These are phyloP conservation scores for Solanum pennellii DNA, from an alignment of 257 asterid species.

Conservation along the genomic window DNA sequence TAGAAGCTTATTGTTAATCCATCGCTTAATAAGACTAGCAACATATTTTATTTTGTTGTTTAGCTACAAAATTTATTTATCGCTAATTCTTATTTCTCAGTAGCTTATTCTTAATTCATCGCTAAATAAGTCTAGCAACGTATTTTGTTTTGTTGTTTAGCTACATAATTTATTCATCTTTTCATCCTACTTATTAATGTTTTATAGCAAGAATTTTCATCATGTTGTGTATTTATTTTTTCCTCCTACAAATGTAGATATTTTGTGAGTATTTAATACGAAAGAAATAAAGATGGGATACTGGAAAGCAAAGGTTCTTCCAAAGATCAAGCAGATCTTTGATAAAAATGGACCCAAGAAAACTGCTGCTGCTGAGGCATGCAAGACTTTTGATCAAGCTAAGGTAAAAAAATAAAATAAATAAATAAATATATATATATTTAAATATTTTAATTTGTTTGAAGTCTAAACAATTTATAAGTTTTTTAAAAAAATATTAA, in stretches of 20 bases:
- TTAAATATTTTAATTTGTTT: not conserved
- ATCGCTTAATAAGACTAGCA: not conserved
- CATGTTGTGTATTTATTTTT: not conserved
- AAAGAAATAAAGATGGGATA: slow-evolving; percentile 37
- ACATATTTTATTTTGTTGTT: not conserved
- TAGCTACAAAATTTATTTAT: not conserved
- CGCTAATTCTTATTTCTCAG: not conserved
- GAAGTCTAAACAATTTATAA: not conserved
- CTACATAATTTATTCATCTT: not conserved
- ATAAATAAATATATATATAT: not conserved
- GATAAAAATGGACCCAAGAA: slow-evolving; percentile 48
- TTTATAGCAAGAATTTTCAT: not conserved
- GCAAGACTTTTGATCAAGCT: slow-evolving; percentile 60
- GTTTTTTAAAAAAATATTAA: too few species aligned
- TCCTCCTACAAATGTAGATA: not conserved
- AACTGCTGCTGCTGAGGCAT: slow-evolving; percentile 54
- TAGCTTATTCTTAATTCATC: not conserved
- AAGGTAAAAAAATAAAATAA: slow-evolving; percentile 27
- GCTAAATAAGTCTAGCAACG: not conserved
- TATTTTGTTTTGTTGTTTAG: not conserved
- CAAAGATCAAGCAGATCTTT: slow-evolving; percentile 72
- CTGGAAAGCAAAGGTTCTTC: slow-evolving; percentile 84
- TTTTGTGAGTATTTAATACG: not conserved
- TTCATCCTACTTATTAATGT: not conserved
- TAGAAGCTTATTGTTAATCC: not conserved